Evolutionary conservation across 169 alveolate species (phyloP).

Genomic region (Blepharisma undulans): DNA sequence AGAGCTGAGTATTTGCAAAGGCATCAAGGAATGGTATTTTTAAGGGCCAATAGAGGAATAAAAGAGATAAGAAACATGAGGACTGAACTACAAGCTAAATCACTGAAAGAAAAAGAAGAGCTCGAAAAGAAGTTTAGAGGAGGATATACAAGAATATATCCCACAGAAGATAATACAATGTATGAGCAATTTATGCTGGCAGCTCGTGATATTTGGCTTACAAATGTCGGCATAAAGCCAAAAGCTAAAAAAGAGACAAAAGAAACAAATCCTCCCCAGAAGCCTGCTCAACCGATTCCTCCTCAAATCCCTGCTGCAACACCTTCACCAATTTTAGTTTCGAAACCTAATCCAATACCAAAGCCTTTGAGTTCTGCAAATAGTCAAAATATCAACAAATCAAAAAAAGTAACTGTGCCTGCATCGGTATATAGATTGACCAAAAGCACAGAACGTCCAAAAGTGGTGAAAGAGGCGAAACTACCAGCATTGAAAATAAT

Average conservation of each 20-base stretch:
- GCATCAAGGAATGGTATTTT: not conserved
- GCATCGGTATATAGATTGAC: not conserved
- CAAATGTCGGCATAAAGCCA: not conserved
- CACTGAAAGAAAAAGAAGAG: not conserved
- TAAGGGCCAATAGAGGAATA: not conserved
- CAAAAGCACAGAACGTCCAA: not conserved
- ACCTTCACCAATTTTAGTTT: not conserved
- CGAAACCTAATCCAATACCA: not conserved
- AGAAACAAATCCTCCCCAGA: not conserved
- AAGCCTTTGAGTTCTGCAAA: not conserved
- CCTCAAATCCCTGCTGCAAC: not conserved
- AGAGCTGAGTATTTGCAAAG: not conserved
- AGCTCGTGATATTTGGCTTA: constrained; percentile 36
- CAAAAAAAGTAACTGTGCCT: not conserved
- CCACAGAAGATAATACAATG: constrained; percentile 46
- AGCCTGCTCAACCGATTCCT: not conserved
- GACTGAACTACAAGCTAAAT: constrained; percentile 7
- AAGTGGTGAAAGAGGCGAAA: not conserved
- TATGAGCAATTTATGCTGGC: constrained; percentile 9
- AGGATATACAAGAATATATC: constrained; percentile 83
- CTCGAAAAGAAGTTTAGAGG: constrained; percentile 84
- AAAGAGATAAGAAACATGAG: not conserved
- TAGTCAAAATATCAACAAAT: not conserved
- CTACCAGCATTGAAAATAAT: not conserved
- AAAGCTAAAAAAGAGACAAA: not conserved